These are phyloP conservation scores for Botrytis sinoallii DNA, from an alignment of 2,329 filamentous ascomycete genomes.

Conservation along the genomic window DNA sequence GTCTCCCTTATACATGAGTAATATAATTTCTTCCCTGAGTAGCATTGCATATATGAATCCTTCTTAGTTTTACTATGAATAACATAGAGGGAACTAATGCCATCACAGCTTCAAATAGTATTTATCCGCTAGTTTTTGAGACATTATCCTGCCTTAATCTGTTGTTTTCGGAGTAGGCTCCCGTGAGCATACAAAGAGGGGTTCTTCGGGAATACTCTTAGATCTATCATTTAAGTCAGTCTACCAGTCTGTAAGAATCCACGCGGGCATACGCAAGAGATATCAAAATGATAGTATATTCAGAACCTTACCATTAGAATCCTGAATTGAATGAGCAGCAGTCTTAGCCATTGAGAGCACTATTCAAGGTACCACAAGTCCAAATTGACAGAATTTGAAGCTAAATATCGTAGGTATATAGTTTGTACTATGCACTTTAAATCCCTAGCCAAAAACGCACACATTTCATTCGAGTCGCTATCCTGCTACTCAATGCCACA, in stretches of 20 bases:
- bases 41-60: not conserved
- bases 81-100: not conserved
- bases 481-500: not conserved
- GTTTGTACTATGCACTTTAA: not conserved
- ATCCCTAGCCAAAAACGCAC: not conserved
- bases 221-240: not conserved
- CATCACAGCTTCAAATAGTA: not conserved
- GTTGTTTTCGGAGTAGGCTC: no score
- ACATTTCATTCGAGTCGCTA: not conserved
- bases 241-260: not conserved
- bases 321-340: not conserved
- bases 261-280: rapidly evolving
- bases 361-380: not conserved
- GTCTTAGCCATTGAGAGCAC: not conserved
- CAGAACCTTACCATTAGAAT: not conserved
- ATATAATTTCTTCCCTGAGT: not conserved
- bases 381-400: not conserved
- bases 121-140: not conserved
- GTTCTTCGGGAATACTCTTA: not conserved
- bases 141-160: not conserved
- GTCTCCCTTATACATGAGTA: not conserved
- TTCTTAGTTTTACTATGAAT: not conserved
- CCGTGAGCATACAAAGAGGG: not conserved
- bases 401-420: not conserved
- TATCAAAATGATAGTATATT: not conserved